phyloP scores from a whole-genome alignment of 805 yeast species.

The Wickerhamiella parazyma region DNA sequence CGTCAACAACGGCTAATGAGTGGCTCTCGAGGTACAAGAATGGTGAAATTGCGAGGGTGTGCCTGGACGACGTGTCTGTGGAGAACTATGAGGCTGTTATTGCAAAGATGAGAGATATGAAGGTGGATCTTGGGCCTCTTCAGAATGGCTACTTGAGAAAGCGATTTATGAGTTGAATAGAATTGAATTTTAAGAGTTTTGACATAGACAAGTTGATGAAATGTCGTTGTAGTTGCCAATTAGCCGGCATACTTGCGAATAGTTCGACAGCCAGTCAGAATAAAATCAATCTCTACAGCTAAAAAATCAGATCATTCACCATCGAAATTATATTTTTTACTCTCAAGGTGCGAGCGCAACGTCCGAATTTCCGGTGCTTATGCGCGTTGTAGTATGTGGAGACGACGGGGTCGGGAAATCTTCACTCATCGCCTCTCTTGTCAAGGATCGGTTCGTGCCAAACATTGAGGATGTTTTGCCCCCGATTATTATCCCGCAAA shows the following conservation, averaged over 20 bases:
- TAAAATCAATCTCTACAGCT: too few relatives aligned
- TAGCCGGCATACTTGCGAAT: too few relatives aligned
- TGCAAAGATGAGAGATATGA: not conserved
- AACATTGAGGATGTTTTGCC: conserved; percentile 69
- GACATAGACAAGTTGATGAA: too few relatives aligned
- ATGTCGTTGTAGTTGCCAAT: too few relatives aligned
- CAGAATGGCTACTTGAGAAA: conserved; percentile 1
- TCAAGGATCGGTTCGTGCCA: conserved; percentile 69
- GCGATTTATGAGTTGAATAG: conserved; percentile 3
- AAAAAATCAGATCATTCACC: too few relatives aligned
- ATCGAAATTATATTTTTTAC: too few relatives aligned
- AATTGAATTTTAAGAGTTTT: too few relatives aligned
- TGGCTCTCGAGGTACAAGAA: conserved; percentile 8
- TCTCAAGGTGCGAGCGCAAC: too few relatives aligned
- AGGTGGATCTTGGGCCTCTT: conserved; percentile 7
- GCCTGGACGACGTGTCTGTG: conserved; percentile 6
- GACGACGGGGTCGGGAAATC: conserved; percentile 51
- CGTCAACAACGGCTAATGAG: conserved; percentile 1
- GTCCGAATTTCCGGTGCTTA: conserved; percentile 14
- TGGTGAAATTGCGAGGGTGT: conserved; percentile 2
- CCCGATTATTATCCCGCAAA: conserved; percentile 66
- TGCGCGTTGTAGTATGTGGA: conserved; percentile 83
- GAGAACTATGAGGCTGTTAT: not conserved
- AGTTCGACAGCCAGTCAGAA: too few relatives aligned
- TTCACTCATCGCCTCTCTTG: conserved; percentile 61